Percentiles rank a stretch among this genome's conserved stretches.
phyloP scores from a whole-genome alignment of 2,329 filamentous ascomycete genomes.

The Colletotrichum noveboracense region DNA sequence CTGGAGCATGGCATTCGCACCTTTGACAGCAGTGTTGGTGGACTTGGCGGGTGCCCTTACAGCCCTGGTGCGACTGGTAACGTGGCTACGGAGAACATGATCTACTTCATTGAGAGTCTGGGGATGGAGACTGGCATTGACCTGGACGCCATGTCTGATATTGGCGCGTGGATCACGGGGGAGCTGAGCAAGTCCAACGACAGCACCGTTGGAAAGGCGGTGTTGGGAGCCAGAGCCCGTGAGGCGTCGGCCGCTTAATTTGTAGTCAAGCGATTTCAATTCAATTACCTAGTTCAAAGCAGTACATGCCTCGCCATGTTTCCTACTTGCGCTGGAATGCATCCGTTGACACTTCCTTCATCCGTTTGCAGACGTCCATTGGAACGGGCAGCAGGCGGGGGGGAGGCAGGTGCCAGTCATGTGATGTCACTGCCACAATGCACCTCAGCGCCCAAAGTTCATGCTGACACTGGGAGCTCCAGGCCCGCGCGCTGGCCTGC shows the following conservation, averaged over 20 bases:
- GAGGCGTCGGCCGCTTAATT: neutral
- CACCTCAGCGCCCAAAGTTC: neutral
- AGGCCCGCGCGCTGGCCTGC: neutral
- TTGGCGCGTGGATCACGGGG: slow-evolving; percentile 74
- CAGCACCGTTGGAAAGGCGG: slow-evolving; percentile 71
- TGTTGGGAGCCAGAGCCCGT: slow-evolving; percentile 54
- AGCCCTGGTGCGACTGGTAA: slow-evolving; percentile 87
- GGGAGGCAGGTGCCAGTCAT: slow-evolving; percentile 34
- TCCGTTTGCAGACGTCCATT: neutral
- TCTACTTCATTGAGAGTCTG: slow-evolving; percentile 77
- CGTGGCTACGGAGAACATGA: slow-evolving; percentile 83
- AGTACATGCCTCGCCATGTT: neutral
- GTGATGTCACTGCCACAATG: slow-evolving; percentile 39
- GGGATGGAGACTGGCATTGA: slow-evolving; percentile 79
- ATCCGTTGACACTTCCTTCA: neutral
- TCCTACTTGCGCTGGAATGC: neutral
- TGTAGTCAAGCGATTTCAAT: neutral
- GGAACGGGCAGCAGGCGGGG: neutral
- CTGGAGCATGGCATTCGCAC: slow-evolving; percentile 78
- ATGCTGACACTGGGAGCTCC: slow-evolving; percentile 12
- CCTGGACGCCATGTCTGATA: slow-evolving; percentile 67
- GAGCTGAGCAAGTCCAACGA: slow-evolving; percentile 68
- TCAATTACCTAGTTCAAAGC: neutral
- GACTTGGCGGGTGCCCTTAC: slow-evolving; percentile 85
- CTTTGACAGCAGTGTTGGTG: slow-evolving; percentile 82